Evolutionary conservation across 257 asterid species (phyloP).

Genomic region (Plantago ovata): DNA sequence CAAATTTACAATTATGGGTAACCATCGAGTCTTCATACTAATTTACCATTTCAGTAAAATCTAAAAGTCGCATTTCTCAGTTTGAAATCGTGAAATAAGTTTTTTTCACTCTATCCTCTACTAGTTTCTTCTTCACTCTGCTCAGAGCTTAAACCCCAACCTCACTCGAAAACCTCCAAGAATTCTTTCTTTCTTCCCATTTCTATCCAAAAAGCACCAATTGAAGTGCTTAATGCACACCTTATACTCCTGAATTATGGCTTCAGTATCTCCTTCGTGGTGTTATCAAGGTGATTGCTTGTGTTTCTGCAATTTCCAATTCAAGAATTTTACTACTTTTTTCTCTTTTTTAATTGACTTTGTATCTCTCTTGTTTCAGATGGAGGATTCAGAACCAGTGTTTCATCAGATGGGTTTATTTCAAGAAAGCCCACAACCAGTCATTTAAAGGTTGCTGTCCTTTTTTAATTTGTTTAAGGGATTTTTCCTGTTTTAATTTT

Average conservation of each 20-base stretch:
- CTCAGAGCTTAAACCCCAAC: not conserved
- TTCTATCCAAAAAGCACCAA: no score
- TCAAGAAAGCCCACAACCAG: constrained; percentile 14
- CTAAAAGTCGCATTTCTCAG: no score
- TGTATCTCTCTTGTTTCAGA: constrained; percentile 24
- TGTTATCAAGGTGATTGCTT: constrained; percentile 36
- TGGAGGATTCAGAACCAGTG: constrained; percentile 34
- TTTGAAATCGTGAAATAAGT: not conserved
- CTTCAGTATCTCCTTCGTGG: constrained; percentile 42
- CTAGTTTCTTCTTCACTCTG: not conserved
- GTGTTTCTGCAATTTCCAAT: not conserved
- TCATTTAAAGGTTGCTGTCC: constrained; percentile 28
- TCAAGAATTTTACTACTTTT: not conserved
- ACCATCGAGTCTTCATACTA: no score
- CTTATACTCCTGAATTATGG: constrained; percentile 23
- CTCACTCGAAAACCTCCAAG: not conserved
- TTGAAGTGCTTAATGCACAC: not conserved
- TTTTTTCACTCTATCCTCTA: not conserved
- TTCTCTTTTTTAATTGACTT: not conserved
- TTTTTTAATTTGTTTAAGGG: not conserved
- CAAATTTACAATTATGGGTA: no score
- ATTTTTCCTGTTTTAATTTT: not conserved
- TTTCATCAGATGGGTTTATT: constrained; percentile 26
- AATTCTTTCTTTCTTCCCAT: not conserved
- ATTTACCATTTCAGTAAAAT: no score